Base-by-base conservation (phyloP, 2,329 filamentous ascomycete genomes). In the Epichloe glyceriae region DNA sequence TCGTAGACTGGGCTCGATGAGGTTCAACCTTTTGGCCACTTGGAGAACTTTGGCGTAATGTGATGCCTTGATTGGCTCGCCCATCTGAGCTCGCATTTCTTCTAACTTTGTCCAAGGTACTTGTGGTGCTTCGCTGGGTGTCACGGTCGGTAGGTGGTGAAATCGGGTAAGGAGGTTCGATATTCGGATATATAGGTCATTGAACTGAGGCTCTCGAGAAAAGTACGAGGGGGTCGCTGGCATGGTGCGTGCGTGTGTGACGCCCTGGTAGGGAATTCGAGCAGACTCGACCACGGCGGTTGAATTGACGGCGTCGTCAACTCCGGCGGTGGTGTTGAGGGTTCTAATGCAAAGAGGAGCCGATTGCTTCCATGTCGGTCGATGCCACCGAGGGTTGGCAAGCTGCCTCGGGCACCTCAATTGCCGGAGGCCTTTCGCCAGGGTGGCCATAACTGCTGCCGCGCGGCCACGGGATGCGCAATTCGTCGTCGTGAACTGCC, bases 201-300 rank as follows among this genome's bases (percentile, higher is more conserved):
- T 93, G 73, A 95, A 96, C 50, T 78, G 75, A 2, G 90, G 86
- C 54, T 84, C 84, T 49, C 85, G 85, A 49, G 88, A 90, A 73
- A 97, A 98, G 71, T 98, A 98, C n/a, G 91, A 93, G 3, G 88
- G 83, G 37, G 90, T 95, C 26, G 78, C 76, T 19, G 93, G 93
- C 37, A 96, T 73, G 20, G 94, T 73, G 57, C 93, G 87, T 49
- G 86, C 82, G 56, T 80, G 76, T 26, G 60, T 56, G 30, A 68
- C 56, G 42, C 61, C 62, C 11, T 62, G 53, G n/a, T 67, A 63
- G 1, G 67, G 63, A 0, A 62, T 56, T 14, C 58, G 53, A 26
- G 63, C 53, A 17, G 59, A 45, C 30, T 67, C 58, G 14, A 56
- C 47, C 14, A 55, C 46, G 22, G 55, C 47, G 12, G 53, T 46